Base-by-base conservation (phyloP, 2,329 filamentous ascomycete genomes). In the Cordyceps fumosorosea region DNA sequence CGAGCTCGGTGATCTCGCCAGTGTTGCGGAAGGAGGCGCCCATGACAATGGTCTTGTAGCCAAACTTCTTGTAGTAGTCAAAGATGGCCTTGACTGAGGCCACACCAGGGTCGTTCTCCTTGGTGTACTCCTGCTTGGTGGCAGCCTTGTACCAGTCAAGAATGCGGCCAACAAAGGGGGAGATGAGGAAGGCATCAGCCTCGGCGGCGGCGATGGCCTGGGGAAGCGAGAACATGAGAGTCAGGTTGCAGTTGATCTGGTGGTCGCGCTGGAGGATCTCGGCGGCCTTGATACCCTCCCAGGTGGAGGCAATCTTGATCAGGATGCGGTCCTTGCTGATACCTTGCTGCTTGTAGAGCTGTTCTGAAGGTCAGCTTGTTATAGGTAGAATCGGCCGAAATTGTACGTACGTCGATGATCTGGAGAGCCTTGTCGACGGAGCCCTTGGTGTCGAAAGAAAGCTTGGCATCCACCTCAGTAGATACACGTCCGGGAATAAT, bases 31-130 rank as follows among this genome's bases (percentile, higher is more conserved):
- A 99, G 47, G 93, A 97, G 70, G 95, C 95, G 74, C 95, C 95
- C 95, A 99, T 99, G 80, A 99, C 95, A 72, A 98, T 97, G 78
- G 95, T 99, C 73, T 96, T 96, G 89, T 99, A 97, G 78, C 90
- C 91, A 78, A 82, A 91, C 86, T 98, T 98, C 91, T 99, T 99
- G 89, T 99, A 99, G 90, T 99, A 99, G 87, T 99, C 95, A 88
- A 89, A 99, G 83, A 99, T 99, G 78, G 73, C 75, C 84, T 93
- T 85, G 74, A 99, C 95, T 68, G 89, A 93, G 82, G 91, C 85
- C 78, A 99, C 95, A 83, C 95, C 95, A 63, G 95, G 95, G 83
- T 99, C 95, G 77, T 96, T 90, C 78, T 90, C 81, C 77, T 91
- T 85, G 76, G 83, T 73, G 87, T 93, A 99, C 69, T 95, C 90